Base-by-base conservation (phyloP, 2,329 filamentous ascomycete species). In the Reticulascus tulasneorum region DNA sequence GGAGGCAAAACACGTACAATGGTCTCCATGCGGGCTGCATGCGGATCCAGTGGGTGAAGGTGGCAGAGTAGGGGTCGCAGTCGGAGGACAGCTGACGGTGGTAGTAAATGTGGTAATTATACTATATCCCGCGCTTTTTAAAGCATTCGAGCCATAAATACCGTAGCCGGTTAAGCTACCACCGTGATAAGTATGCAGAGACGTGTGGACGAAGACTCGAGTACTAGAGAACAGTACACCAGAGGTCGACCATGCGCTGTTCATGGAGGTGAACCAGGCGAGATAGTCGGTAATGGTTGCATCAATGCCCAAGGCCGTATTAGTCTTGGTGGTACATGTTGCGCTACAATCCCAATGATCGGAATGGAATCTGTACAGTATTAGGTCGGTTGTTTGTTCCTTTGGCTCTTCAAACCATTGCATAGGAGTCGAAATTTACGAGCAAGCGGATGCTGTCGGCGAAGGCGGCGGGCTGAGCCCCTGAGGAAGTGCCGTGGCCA, bases 251-350 rank as follows among this genome's bases (percentile, higher is more conserved):
- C 45, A 50, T 29, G 24, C 33, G 18, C 19, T 25, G 35, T 51
- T 46, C 42, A 52, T 45, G 19, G 48, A 51, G 21, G 26, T 29
- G 18, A 41, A 35, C 30, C 45, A 51, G 22, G 30, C 34, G 8
- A 33, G 29, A 24, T 40, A 42, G 37, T 50, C 40, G 15, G 40
- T 40, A 37, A 49, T 33, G 9, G 46, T 48, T 15, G 39, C 42
- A 12, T 46, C 41, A 17, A 49, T 27, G 12, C 51, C 52, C 22
- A 45, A 53, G 9, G 44, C 40, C 3, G 50, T 48, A 23, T 46
- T 52, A 6, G 43, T 29, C 24, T 47, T 46, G 2, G 48, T 52
- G 23, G 51, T 32, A 23, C 52, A 51, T 42, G 29, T 47, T 40
- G 39, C 48, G 9, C 38, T 40, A n/a, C 51, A 50, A 38, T 54